These are phyloP conservation scores for Nothophytophthora sp. DNA, from an alignment of 352 stramenopile species.

Conservation along the genomic window DNA sequence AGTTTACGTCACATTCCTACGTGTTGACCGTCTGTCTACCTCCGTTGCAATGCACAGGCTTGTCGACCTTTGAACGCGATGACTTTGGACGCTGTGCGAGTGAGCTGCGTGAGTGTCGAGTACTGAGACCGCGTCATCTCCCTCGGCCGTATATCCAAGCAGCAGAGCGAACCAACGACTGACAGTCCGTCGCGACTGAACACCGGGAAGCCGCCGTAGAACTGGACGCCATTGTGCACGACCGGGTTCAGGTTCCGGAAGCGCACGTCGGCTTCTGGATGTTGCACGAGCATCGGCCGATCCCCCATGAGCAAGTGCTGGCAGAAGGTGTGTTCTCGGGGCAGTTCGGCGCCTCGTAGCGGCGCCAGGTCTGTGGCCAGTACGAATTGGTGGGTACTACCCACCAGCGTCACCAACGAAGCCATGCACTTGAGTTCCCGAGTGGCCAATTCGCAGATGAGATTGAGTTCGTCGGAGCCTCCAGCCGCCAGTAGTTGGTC, in stretches of 20 bases:
- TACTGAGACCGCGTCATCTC: conserved; percentile 37
- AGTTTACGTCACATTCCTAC: neutral
- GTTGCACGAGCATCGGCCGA: conserved; percentile 47
- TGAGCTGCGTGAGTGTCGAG: conserved; percentile 24
- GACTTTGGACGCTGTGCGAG: conserved; percentile 14
- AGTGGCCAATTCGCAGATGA: conserved; percentile 39
- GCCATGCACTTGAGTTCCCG: conserved; percentile 39
- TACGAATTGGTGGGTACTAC: conserved; percentile 27
- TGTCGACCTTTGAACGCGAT: conserved; percentile 9
- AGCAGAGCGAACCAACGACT: conserved; percentile 30
- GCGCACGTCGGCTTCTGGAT: conserved; percentile 53
- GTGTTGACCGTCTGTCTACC: neutral
- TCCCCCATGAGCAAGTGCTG: conserved; percentile 51
- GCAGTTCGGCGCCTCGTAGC: conserved; percentile 24
- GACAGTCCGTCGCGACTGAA: conserved; percentile 14
- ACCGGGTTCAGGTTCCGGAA: conserved; percentile 40
- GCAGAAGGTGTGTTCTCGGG: conserved; percentile 46
- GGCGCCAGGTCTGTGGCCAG: conserved; percentile 31
- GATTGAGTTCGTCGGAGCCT: conserved; percentile 28
- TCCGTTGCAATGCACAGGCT: neutral
- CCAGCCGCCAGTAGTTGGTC: conserved; percentile 21
- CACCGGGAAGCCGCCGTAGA: conserved; percentile 59
- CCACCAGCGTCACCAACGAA: conserved; percentile 44
- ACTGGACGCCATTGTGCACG: conserved; percentile 32
- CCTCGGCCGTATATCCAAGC: conserved; percentile 16